Base-by-base conservation (phyloP, 163 green algal genomes). In the Chloroidium sp. region DNA sequence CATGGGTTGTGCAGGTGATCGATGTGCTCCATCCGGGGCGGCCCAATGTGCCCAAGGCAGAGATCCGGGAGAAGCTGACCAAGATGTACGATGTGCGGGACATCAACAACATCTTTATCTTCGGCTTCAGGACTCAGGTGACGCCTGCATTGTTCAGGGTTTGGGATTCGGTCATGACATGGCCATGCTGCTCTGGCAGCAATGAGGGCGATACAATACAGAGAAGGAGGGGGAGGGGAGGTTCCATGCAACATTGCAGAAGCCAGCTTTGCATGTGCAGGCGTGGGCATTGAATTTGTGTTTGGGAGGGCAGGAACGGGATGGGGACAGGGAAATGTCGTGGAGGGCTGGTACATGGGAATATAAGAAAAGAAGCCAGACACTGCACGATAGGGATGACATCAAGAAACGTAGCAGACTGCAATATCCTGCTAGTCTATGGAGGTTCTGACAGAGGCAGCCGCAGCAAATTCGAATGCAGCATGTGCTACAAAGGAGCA, bases 21-120 rank as follows among this genome's bases (percentile, higher is more conserved):
- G 96, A 99, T 87, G 96, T 99, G 36, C 89, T 99, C 80, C 96
- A 99, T 87, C 96, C 96, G 75, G 96, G 96, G 75, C 86, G 93
- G 59, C 87, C 96, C 13, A 99, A 97, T 82, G 95, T 99, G 59
- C 92, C 92, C 82, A 99, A 99, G 96, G 83, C 90, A 74, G 96
- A 99, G 90, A 90, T 99, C 78, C 93, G 93, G 87, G 95, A 99
- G 85, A 98, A 97, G 92, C 88, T 99, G 10, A 85, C 90, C 67
- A 94, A 93, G 85, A 96, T 98, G 90, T 99, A 99, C 89, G 91
- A 98, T 75, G 93, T 97, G 67, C 92, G 93, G 85, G 95, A 99
- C 87, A 72, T 81, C 72, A 89, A 96, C 79, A 85, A 82, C 76
- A 92, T 99, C 77, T 96, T 96, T 80, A 88, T 98, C 72, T 99